Conservation (phyloP, 176 grass and related monocot genomes). For the Oryza rufipogon region DNA sequence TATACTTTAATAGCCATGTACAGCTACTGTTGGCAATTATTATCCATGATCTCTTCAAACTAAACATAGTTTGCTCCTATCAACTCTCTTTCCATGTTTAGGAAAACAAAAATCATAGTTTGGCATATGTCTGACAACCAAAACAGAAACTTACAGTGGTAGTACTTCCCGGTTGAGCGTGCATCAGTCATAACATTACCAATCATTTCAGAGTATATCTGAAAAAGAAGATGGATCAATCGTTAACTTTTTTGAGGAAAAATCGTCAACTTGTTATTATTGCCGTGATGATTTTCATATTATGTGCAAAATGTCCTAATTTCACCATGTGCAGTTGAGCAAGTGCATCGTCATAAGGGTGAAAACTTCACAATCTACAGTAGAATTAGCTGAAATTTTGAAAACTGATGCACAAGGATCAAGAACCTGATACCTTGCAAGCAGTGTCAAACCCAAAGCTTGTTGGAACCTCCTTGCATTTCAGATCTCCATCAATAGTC, state of each 20-base stretch:
- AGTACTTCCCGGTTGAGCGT: slow-evolving; percentile 97
- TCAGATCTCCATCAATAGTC: slow-evolving; percentile 97
- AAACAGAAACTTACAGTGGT: slow-evolving; percentile 86
- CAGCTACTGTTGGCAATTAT: neutral
- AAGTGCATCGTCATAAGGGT: neutral
- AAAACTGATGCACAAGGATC: neutral
- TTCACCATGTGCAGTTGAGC: neutral
- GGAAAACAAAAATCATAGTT: neutral
- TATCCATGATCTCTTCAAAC: neutral
- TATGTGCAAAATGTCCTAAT: neutral
- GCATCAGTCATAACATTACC: slow-evolving; percentile 99
- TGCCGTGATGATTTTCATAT: slow-evolving; percentile 18
- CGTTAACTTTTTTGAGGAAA: neutral
- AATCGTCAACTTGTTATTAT: neutral
- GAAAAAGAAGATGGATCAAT: slow-evolving; percentile 24
- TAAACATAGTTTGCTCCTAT: neutral
- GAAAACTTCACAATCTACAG: neutral
- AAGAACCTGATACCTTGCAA: slow-evolving; percentile 71
- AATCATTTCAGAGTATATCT: slow-evolving; percentile 99
- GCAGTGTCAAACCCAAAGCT: slow-evolving; percentile 99
- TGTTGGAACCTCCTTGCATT: slow-evolving; percentile 95
- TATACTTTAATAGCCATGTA: neutral
- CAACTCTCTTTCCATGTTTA: neutral
- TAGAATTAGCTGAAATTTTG: neutral
- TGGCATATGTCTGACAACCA: neutral